These are phyloP conservation scores for Gloeophyllum trabeum DNA, from an alignment of 768 basidiomycete genomes.

Conservation along the genomic window DNA sequence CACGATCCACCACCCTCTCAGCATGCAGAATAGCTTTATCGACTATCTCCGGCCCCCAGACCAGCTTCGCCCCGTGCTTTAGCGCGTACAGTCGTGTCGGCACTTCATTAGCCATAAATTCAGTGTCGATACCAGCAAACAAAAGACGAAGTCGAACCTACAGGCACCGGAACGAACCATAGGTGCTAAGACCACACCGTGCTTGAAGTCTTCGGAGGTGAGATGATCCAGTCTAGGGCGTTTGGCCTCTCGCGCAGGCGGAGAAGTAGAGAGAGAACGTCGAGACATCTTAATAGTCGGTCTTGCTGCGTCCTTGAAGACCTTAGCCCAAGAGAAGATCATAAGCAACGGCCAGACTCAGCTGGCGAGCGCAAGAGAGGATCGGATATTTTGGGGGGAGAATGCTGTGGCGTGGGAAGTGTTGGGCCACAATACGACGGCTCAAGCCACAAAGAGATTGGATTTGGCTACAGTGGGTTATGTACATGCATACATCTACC, in stretches of 20 bases:
- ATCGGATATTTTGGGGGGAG: too few relatives aligned
- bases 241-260: constrained; percentile 33
- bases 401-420: too few relatives aligned
- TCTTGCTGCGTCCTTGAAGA: too few relatives aligned
- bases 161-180: constrained; percentile 94
- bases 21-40: constrained; percentile 92
- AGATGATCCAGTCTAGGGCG: constrained; percentile 39
- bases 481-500: too few relatives aligned
- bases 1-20: constrained; percentile 78
- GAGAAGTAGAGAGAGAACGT: constrained; percentile 38
- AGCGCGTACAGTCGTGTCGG: constrained; percentile 80
- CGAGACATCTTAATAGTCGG: too few relatives aligned
- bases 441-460: too few relatives aligned
- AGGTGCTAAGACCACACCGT: constrained; percentile 91
- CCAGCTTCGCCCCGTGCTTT: constrained; percentile 87
- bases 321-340: too few relatives aligned
- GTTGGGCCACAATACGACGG: too few relatives aligned
- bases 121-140: constrained; percentile 1
- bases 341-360: too few relatives aligned
- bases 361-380: too few relatives aligned
- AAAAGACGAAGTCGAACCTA: constrained; percentile 26
- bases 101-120: constrained; percentile 32
- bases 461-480: too few relatives aligned
- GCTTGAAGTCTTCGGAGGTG: constrained; percentile 66
- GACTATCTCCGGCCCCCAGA: constrained; percentile 95